phyloP scores from a whole-genome alignment of 2,329 filamentous ascomycete genomes.

The Fusarium guadeloupense region DNA sequence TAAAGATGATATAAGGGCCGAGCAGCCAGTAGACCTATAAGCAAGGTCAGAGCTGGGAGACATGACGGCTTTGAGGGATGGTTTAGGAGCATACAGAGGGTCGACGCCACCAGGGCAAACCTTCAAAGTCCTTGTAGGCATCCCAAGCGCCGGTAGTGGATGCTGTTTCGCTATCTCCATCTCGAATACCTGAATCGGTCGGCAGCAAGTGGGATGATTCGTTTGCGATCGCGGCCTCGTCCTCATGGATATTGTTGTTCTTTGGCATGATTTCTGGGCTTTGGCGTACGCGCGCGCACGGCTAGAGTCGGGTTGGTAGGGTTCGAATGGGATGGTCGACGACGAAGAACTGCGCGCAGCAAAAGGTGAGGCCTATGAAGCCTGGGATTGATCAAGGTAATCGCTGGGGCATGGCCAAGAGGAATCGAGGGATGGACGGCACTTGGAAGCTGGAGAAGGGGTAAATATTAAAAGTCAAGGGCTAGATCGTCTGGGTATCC shows the following conservation, averaged over 20 bases:
- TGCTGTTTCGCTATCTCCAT: slow-evolving; percentile 19
- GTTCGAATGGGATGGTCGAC: not conserved
- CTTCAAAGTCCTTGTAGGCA: slow-evolving; percentile 66
- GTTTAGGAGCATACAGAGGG: slow-evolving; percentile 64
- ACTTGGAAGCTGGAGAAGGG: not conserved
- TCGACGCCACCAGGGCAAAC: slow-evolving; percentile 68
- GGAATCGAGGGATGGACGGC: slow-evolving; percentile 2
- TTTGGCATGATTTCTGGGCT: slow-evolving; percentile 19
- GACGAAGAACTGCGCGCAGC: slow-evolving; percentile 10
- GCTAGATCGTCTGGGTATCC: not conserved
- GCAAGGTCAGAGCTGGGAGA: slow-evolving; percentile 35
- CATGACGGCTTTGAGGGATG: not conserved
- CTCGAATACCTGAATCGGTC: slow-evolving; percentile 28
- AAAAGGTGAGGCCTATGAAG: slow-evolving; percentile 16
- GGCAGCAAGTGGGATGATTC: slow-evolving; percentile 55
- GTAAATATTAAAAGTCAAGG: not conserved
- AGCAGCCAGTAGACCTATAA: slow-evolving; percentile 82
- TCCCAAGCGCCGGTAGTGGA: slow-evolving; percentile 52
- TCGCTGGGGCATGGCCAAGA: slow-evolving; percentile 27
- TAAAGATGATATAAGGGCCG: slow-evolving; percentile 81
- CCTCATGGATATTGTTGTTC: slow-evolving; percentile 1
- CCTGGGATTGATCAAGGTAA: slow-evolving; percentile 20
- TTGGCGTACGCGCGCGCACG: not conserved
- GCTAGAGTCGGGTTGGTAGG: not conserved
- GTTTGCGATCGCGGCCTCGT: slow-evolving; percentile 17